These are phyloP conservation scores for Fomes fomentarius DNA, from an alignment of 1,284 basidiomycete species.

Conservation along the genomic window DNA sequence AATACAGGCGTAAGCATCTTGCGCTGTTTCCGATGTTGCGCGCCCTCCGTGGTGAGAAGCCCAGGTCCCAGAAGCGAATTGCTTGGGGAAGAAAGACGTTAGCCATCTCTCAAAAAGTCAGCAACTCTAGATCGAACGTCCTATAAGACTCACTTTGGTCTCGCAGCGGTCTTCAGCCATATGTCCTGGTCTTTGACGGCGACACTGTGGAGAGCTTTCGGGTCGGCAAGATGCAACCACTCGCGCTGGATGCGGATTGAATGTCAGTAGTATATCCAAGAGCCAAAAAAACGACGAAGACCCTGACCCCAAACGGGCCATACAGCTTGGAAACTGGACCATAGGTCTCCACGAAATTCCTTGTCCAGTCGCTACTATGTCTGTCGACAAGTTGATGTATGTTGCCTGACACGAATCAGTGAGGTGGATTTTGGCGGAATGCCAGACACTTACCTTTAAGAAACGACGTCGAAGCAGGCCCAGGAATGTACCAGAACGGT, in stretches of 20 bases:
- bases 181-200: constrained; percentile 22
- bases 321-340: constrained; percentile 22
- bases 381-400: background rate
- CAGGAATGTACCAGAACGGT: background rate
- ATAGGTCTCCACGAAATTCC: constrained; percentile 18
- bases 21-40: constrained; percentile 15
- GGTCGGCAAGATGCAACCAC: constrained; percentile 10
- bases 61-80: constrained; percentile 24
- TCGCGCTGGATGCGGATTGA: constrained; percentile 1
- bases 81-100: constrained; percentile 6
- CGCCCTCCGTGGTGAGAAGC: constrained; percentile 21
- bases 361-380: constrained; percentile 17
- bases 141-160: background rate
- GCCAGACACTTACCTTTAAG: background rate
- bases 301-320: constrained; percentile 25
- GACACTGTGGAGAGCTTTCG: constrained; percentile 21
- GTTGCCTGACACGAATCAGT: background rate
- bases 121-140: background rate
- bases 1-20: constrained; percentile 21
- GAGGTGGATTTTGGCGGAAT: background rate
- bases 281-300: too few relatives aligned
- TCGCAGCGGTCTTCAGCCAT: constrained; percentile 16
- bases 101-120: background rate
- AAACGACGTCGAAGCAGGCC: background rate
- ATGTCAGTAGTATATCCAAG: too few relatives aligned